A percentile compares a stretch with the other conserved stretches of the same genome.
Evolutionary conservation across 2,329 filamentous ascomycete genomes (phyloP).

Genomic region (Plenodomus lindquistii): DNA sequence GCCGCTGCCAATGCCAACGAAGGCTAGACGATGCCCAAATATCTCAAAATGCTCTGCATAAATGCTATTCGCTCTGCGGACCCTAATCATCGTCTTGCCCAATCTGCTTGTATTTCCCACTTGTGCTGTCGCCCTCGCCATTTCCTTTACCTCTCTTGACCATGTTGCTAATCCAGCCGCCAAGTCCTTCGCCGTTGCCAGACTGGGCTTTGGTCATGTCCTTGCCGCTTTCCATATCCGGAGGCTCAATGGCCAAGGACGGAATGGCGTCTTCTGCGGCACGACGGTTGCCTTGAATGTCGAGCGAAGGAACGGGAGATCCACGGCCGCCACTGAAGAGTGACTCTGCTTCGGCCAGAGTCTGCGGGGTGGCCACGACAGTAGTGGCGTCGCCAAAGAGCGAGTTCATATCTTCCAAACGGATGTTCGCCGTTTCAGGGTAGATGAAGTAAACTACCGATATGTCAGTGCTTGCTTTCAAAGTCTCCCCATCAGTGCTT

Average conservation of each 20-base stretch:
- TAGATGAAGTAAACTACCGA: slow-evolving; percentile 90
- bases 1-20: slow-evolving; percentile 20
- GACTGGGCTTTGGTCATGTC: slow-evolving; percentile 28
- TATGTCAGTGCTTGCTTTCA: slow-evolving; percentile 23
- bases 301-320: slow-evolving; percentile 79
- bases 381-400: slow-evolving; percentile 93
- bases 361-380: slow-evolving; percentile 75
- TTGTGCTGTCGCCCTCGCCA: slow-evolving; percentile 46
- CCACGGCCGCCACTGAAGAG: slow-evolving; percentile 69
- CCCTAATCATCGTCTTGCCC: slow-evolving; percentile 46
- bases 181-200: slow-evolving; percentile 59
- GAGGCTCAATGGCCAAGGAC: slow-evolving; percentile 79
- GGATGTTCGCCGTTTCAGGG: slow-evolving; percentile 92
- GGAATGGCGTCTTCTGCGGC: slow-evolving; percentile 68
- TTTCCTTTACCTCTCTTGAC: slow-evolving; percentile 59
- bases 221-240: slow-evolving; percentile 62
- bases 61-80: not conserved
- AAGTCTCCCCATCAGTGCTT: not conserved
- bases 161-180: slow-evolving; percentile 71
- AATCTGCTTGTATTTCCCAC: slow-evolving; percentile 53
- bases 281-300: slow-evolving; percentile 60
- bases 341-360: slow-evolving; percentile 79
- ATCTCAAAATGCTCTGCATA: slow-evolving; percentile 22
- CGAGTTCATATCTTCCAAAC: slow-evolving; percentile 94
- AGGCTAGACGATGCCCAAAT: slow-evolving; percentile 23